These are phyloP conservation scores for Melanopsichium pennsylvanicum DNA, from an alignment of 1,284 basidiomycete species.

Conservation along the genomic window DNA sequence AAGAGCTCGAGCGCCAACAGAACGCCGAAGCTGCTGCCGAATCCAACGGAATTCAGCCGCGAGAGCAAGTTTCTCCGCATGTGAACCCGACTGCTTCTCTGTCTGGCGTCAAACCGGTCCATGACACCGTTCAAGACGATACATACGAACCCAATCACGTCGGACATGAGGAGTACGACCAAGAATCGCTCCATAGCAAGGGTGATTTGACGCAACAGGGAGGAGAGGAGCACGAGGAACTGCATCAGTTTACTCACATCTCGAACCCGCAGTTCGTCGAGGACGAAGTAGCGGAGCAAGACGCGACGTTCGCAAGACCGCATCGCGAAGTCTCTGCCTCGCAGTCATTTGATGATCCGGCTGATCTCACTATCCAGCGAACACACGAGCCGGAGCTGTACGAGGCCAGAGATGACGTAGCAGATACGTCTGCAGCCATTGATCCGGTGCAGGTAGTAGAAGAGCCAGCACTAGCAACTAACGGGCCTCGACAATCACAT, in stretches of 20 bases:
- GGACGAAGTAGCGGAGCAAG: neutral
- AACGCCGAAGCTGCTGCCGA: constrained; percentile 12
- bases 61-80: constrained; percentile 8
- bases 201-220: constrained; percentile 10
- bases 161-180: constrained; percentile 2
- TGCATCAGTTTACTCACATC: constrained; percentile 7
- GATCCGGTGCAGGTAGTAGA: constrained; percentile 1
- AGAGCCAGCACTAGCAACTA: neutral
- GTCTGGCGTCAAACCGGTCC: neutral
- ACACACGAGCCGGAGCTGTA: constrained; percentile 4
- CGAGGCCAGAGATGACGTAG: neutral
- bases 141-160: neutral
- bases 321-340: constrained; percentile 11
- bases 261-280: neutral
- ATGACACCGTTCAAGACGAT: constrained; percentile 1
- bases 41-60: constrained; percentile 5
- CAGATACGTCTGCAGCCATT: constrained; percentile 33
- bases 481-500: constrained; percentile 1
- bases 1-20: constrained; percentile 29
- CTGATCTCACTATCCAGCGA: constrained; percentile 24
- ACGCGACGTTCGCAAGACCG: neutral
- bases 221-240: constrained; percentile 8
- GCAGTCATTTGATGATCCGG: constrained; percentile 4
- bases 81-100: constrained; percentile 16
- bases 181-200: constrained; percentile 14